Evolutionary conservation across 2,329 filamentous ascomycete genomes (phyloP).

Genomic region (Cryphonectria parasitica): DNA sequence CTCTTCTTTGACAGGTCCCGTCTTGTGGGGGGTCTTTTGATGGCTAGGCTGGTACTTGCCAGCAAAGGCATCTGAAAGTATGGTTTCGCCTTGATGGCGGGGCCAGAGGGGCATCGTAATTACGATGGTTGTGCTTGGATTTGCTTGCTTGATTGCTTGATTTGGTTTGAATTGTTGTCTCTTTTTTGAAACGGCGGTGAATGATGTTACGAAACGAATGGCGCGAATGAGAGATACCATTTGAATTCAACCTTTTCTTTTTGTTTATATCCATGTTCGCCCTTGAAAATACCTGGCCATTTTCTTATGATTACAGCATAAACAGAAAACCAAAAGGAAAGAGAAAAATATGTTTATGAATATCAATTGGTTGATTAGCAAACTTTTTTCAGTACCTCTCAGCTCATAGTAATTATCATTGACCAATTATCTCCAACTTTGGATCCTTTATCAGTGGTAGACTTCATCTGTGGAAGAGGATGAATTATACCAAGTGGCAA

Average conservation of each 20-base stretch:
- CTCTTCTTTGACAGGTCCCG: too few species aligned
- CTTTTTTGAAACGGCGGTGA: background rate
- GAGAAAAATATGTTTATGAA: background rate
- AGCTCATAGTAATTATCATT: background rate
- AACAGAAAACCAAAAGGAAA: background rate
- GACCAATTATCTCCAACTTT: too few species aligned
- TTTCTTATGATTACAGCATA: background rate
- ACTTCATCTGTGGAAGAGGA: background rate
- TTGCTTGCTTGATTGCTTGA: background rate
- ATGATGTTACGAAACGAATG: background rate
- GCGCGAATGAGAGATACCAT: slow-evolving; percentile 7
- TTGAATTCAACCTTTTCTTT: background rate
- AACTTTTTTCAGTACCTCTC: too few species aligned
- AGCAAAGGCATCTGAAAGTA: background rate
- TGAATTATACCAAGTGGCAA: background rate
- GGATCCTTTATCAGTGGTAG: background rate
- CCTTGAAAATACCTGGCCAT: background rate
- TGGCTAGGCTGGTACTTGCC: background rate
- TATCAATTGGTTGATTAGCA: background rate
- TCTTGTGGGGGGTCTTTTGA: background rate
- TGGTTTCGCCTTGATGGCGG: background rate
- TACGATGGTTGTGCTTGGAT: background rate
- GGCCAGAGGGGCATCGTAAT: background rate
- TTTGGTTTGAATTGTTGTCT: background rate
- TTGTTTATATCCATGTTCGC: background rate